Evolutionary conservation across 352 stramenopile genomes (phyloP).

Genomic region (Phytophthora citrophthora): DNA sequence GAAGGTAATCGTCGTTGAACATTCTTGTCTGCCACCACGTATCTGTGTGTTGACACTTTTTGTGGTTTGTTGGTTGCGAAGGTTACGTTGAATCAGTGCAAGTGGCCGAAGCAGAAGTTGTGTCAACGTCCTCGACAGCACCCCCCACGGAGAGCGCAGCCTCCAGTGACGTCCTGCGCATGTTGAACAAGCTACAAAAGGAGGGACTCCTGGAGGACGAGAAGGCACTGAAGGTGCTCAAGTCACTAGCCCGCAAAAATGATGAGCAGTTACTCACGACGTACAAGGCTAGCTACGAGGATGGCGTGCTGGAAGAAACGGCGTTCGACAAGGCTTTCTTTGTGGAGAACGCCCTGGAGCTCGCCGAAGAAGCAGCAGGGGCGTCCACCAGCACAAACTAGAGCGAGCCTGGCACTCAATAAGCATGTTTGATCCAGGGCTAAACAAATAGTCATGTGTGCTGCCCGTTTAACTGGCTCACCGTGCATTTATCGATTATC

Average conservation of each 20-base stretch:
- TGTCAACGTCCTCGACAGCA: conserved; percentile 4
- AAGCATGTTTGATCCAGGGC: conserved; percentile 2
- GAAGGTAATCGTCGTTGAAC: conserved; percentile 47
- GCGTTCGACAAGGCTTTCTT: conserved; percentile 86
- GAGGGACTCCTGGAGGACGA: conserved; percentile 76
- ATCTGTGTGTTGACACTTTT: neutral
- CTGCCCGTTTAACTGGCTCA: neutral
- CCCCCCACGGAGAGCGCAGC: conserved; percentile 40
- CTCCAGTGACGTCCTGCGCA: conserved; percentile 74
- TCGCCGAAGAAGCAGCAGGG: conserved; percentile 67
- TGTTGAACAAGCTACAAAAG: conserved; percentile 83
- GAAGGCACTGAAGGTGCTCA: conserved; percentile 76
- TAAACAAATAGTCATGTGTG: conserved; percentile 10
- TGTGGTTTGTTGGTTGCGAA: conserved; percentile 12
- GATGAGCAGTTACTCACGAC: conserved; percentile 79
- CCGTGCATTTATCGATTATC: neutral
- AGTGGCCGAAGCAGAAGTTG: conserved; percentile 23
- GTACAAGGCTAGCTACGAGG: conserved; percentile 79
- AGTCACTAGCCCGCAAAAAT: conserved; percentile 87
- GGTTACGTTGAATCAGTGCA: conserved; percentile 41
- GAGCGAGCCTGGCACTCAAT: neutral
- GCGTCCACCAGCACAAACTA: conserved; percentile 19
- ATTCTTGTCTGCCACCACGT: neutral
- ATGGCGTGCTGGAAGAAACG: conserved; percentile 52
- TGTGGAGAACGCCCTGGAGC: conserved; percentile 80